Evolutionary conservation across 73 alveolate genomes (phyloP), one percentile per base, ranked within the genome.

Genomic region (Uronychia setigera): DNA sequence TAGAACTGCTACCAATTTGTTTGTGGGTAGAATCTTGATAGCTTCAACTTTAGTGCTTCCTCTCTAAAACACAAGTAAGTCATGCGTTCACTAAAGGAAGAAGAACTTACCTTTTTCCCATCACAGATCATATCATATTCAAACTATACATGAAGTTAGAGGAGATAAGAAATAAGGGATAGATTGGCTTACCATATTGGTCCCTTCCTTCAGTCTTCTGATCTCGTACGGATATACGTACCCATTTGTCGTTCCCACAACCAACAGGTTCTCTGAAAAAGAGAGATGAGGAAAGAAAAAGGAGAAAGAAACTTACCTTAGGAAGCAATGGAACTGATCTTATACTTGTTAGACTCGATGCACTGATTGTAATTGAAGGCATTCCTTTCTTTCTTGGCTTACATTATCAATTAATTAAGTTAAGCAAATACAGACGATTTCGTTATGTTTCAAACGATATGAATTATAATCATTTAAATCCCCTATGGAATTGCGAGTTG

Each of bases 71-170:
- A 1, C 32, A 28, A 1, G 5, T 1, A n/a, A 19, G 34, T 1
- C 29, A 60, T n/a, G 19, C 46, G 26, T 27, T 9, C 67, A 46
- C n/a, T 46, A 11, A 19, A 46, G 19, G 67, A 46, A 11, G n/a
- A 46, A 46, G 67, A 1, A 1, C 26, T 60, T 83, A 83, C 90
- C 79, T 85, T 87, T 81, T 81, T 80, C 31, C 93, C 93, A 34
- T 87, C 89, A 74, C 58, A 35, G 80, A 80, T 80, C 1, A 81
- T 85, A 35, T 87, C 93, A 46, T 34, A 87, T 26, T 29, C 77
- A 33, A 76, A 75, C 90, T 76, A 75, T n/a, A n/a, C n/a, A n/a
- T n/a, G n/a, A n/a, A n/a, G n/a, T n/a, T n/a, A n/a, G n/a, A 26
- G 76, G 0, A 33, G 5, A 5, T 32, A 0, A 27, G 67, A 46